Evolutionary conservation across 805 yeast genomes (phyloP).

Genomic region (Candida succiphila): DNA sequence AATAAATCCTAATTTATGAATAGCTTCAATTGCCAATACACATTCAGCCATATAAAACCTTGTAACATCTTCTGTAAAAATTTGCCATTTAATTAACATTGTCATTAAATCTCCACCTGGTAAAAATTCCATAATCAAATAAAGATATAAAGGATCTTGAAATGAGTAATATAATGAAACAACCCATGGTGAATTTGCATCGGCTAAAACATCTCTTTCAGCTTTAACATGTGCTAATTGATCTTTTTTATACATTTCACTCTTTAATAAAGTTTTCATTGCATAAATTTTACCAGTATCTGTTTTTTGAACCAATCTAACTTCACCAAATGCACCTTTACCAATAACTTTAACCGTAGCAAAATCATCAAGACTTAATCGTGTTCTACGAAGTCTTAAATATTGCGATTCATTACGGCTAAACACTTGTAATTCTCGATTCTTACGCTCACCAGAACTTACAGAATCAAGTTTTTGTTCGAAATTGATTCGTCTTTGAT

Average conservation of each 20-base stretch:
- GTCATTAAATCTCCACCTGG: constrained; percentile 92
- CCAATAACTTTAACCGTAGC: constrained; percentile 85
- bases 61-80: constrained; percentile 86
- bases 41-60: constrained; percentile 94
- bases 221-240: constrained; percentile 94
- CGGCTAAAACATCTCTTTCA: constrained; percentile 90
- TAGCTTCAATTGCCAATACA: constrained; percentile 89
- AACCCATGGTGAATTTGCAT: constrained; percentile 83
- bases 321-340: constrained; percentile 98
- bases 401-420: constrained; percentile 88
- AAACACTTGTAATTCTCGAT: constrained; percentile 68
- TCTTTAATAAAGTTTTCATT: constrained; percentile 84
- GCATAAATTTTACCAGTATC: constrained; percentile 92
- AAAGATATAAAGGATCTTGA: constrained; percentile 67
- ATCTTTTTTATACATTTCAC: constrained; percentile 92
- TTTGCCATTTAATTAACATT: constrained; percentile 90
- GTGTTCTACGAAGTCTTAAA: constrained; percentile 74
- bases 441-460: constrained; percentile 77
- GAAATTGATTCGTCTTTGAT: constrained; percentile 80
- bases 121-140: constrained; percentile 70
- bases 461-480: constrained; percentile 65
- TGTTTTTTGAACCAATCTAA: constrained; percentile 81
- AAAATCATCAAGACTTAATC: constrained; percentile 75
- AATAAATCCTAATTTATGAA: constrained; percentile 86
- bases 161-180: constrained; percentile 75